A percentile compares a stretch with the other conserved stretches of the same genome.
phyloP scores from a whole-genome alignment of 73 alveolate species.

The Paramecium bursaria region DNA sequence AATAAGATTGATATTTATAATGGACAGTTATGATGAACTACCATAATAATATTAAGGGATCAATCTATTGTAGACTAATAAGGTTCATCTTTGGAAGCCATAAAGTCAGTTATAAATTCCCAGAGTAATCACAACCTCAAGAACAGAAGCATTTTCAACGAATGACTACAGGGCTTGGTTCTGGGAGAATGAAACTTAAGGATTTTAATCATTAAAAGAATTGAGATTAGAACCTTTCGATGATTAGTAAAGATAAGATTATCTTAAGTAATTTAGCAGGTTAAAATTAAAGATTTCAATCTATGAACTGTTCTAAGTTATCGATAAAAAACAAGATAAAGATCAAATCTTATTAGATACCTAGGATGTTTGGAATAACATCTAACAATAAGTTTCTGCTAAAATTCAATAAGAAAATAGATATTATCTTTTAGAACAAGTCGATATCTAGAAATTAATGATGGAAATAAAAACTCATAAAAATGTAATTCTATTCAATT shows the following conservation, averaged over 20 bases:
- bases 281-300: not conserved
- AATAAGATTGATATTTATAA: slow-evolving; percentile 6
- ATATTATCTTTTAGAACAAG: too few relatives aligned
- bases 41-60: slow-evolving; percentile 4
- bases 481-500: too few relatives aligned
- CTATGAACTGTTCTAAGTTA: not conserved
- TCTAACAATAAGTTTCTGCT: too few relatives aligned
- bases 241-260: not conserved
- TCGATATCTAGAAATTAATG: too few relatives aligned
- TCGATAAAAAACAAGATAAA: too few relatives aligned
- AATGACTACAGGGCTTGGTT: slow-evolving; percentile 22
- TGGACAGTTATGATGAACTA: slow-evolving; percentile 44
- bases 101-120: slow-evolving; percentile 16
- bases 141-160: slow-evolving; percentile 1
- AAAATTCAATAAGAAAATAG: too few relatives aligned
- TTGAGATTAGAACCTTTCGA: not conserved
- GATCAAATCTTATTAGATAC: too few relatives aligned
- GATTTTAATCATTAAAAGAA: not conserved
- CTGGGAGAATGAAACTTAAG: not conserved
- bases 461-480: too few relatives aligned
- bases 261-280: not conserved
- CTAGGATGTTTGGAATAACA: too few relatives aligned
- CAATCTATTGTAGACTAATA: not conserved
- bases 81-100: not conserved
- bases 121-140: slow-evolving; percentile 15